Percentiles rank a stretch among this genome's conserved stretches.
These are phyloP conservation scores for Rhodotorula toruloides DNA, from an alignment of 768 basidiomycete species.

Conservation along the genomic window DNA sequence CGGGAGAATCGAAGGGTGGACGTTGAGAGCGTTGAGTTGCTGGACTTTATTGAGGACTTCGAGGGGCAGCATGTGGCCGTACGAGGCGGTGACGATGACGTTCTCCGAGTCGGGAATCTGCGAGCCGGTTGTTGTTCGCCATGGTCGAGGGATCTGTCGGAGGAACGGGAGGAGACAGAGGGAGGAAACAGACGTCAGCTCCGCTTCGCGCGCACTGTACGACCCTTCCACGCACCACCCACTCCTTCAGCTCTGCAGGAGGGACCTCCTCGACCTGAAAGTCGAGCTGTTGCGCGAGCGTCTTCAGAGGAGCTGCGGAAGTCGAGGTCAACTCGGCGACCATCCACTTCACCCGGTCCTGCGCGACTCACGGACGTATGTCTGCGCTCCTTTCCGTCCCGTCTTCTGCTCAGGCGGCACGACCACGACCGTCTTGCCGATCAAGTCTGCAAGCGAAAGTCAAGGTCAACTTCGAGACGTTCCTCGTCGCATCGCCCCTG, in stretches of 20 bases:
- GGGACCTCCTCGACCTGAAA: conserved; percentile 20
- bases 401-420: conserved; percentile 32
- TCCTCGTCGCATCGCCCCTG: too few species aligned
- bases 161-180: too few species aligned
- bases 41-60: conserved; percentile 32
- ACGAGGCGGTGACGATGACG: conserved; percentile 42
- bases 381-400: conserved; percentile 15
- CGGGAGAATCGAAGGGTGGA: conserved; percentile 42
- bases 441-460: conserved; percentile 14
- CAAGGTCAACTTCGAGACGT: too few species aligned
- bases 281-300: conserved; percentile 30
- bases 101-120: conserved; percentile 2
- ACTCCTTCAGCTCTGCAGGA: conserved; percentile 21
- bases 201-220: too few species aligned
- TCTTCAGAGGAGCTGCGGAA: conserved; percentile 22
- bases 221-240: conserved; percentile 6
- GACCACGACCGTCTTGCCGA: conserved; percentile 31
- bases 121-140: too few species aligned
- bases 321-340: background rate
- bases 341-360: too few species aligned
- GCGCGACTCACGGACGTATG: conserved; percentile 20
- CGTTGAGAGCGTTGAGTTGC: conserved; percentile 39
- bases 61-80: conserved; percentile 40
- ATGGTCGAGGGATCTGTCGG: too few species aligned
- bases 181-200: background rate